phyloP scores from a whole-genome alignment of 2,329 filamentous ascomycete species.

The Penicillium sp. region DNA sequence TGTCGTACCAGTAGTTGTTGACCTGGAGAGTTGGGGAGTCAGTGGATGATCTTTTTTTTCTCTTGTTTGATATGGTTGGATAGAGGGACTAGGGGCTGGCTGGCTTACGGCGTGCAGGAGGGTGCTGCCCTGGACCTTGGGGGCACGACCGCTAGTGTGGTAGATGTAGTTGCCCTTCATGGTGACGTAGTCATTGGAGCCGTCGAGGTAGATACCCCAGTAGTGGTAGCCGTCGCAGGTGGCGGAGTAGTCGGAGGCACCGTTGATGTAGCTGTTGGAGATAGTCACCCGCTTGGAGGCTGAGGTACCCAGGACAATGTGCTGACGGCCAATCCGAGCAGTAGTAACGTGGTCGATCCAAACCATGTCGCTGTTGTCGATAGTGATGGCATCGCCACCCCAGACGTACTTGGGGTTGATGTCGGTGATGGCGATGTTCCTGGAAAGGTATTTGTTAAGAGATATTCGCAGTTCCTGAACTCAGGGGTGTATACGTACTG shows the following conservation, averaged over 20 bases:
- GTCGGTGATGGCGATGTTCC: slow-evolving; percentile 61
- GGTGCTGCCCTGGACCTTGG: slow-evolving; percentile 63
- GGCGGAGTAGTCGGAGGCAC: slow-evolving; percentile 60
- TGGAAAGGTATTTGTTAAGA: slow-evolving; percentile 13
- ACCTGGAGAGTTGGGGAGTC: slow-evolving; percentile 40
- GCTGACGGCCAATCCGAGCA: slow-evolving; percentile 64
- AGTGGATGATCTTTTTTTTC: neutral
- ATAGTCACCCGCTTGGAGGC: slow-evolving; percentile 64
- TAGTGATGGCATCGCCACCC: slow-evolving; percentile 65
- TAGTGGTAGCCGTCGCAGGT: slow-evolving; percentile 66
- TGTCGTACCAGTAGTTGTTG: slow-evolving; percentile 67
- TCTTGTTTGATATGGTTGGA: too few species aligned
- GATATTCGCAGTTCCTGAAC: neutral
- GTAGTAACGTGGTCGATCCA: slow-evolving; percentile 63
- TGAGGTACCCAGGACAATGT: slow-evolving; percentile 63
- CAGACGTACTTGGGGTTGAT: slow-evolving; percentile 65
- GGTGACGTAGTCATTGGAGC: slow-evolving; percentile 63
- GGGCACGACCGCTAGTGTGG: slow-evolving; percentile 62
- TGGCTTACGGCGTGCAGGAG: slow-evolving; percentile 58
- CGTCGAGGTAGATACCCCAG: slow-evolving; percentile 65
- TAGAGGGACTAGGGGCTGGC: neutral
- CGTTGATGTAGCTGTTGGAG: slow-evolving; percentile 66
- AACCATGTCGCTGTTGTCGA: slow-evolving; percentile 51
- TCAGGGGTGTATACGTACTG: slow-evolving; percentile 40
- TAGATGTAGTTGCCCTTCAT: slow-evolving; percentile 67